phyloP scores from a whole-genome alignment of 495 filamentous ascomycete genomes.

The Penicillium soppii region DNA sequence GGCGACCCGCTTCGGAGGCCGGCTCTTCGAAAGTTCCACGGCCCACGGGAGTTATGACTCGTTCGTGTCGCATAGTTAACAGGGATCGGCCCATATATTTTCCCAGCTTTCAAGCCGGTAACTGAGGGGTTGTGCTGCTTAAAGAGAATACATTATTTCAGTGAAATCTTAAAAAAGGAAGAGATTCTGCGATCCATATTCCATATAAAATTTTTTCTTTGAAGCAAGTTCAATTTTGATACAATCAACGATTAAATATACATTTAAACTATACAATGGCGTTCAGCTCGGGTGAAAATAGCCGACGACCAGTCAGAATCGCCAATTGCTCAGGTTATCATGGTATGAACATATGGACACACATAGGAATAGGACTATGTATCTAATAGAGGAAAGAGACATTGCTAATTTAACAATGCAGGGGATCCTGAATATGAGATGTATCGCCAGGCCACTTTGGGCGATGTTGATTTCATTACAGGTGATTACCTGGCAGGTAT shows the following conservation, averaged over 20 bases:
- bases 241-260: not conserved
- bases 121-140: no score
- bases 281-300: not conserved
- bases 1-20: no score
- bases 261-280: constrained; percentile 9
- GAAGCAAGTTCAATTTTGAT: no score
- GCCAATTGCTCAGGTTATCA: constrained; percentile 51
- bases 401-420: constrained; percentile 9
- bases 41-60: not conserved
- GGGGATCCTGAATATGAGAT: constrained; percentile 45
- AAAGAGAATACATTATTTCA: no score
- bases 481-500: constrained; percentile 55
- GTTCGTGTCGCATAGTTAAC: no score
- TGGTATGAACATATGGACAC: constrained; percentile 20
- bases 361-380: no score
- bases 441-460: constrained; percentile 42
- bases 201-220: no score
- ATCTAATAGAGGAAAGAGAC: not conserved
- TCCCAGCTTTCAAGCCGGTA: no score
- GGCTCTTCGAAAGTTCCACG: no score
- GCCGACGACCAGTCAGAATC: constrained; percentile 39
- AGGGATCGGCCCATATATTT: no score
- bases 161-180: no score
- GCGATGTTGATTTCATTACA: constrained; percentile 54
- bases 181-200: no score